phyloP scores from a whole-genome alignment of 2,329 filamentous ascomycete species.

The Penicillium concentricum region DNA sequence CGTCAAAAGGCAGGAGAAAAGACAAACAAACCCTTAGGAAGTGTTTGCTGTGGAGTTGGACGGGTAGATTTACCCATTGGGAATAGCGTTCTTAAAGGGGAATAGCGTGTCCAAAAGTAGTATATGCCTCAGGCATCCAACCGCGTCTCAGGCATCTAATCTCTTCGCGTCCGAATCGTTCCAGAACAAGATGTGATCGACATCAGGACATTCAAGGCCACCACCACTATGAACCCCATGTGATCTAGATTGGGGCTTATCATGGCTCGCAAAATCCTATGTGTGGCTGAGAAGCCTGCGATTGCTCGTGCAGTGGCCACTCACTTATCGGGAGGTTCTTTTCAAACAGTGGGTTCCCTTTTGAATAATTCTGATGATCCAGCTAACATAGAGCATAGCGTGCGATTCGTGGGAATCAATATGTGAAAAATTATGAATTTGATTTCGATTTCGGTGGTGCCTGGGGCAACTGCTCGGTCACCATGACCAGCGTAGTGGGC shows the following conservation, averaged over 20 bases:
- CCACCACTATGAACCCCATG: conserved; percentile 8
- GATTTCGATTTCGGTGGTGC: conserved; percentile 77
- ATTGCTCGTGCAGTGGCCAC: conserved; percentile 92
- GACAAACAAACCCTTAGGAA: conserved; percentile 1
- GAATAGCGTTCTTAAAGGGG: conserved; percentile 5
- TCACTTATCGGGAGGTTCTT: conserved; percentile 76
- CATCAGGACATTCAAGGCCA: conserved; percentile 1
- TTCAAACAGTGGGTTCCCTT: conserved; percentile 62
- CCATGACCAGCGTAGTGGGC: conserved; percentile 90
- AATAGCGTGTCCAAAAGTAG: conserved; percentile 2
- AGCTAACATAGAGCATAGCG: conserved; percentile 52
- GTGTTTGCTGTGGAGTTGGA: conserved; percentile 4
- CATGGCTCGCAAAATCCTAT: conserved; percentile 61
- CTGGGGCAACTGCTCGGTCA: conserved; percentile 81
- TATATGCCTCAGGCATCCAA: conserved; percentile 13
- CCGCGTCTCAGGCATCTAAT: conserved; percentile 10
- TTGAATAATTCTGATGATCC: not conserved
- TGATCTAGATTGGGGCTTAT: conserved; percentile 10
- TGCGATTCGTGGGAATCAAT: conserved; percentile 66
- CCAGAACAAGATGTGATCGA: conserved; percentile 18
- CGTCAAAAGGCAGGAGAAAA: not conserved
- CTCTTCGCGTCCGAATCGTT: conserved; percentile 12
- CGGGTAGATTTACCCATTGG: conserved; percentile 19
- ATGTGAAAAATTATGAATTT: conserved; percentile 93
- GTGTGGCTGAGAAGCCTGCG: conserved; percentile 85